These are phyloP conservation scores for Fusarium abutilonis DNA, from an alignment of 2,329 filamentous ascomycete species.

Conservation along the genomic window DNA sequence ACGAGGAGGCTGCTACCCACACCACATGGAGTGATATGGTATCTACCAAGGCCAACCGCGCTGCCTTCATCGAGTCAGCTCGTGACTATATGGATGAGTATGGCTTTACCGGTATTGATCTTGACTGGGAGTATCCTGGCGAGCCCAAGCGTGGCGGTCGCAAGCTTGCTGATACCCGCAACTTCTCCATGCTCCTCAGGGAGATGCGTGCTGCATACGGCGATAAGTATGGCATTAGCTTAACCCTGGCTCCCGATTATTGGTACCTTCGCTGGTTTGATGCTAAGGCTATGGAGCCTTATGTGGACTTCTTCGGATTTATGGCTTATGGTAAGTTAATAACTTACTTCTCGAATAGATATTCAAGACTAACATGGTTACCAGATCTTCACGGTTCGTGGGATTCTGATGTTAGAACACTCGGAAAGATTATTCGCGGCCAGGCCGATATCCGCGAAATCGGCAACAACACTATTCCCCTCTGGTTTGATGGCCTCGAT, in stretches of 20 bases:
- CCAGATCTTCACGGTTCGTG: slow-evolving; percentile 54
- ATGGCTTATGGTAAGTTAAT: slow-evolving; percentile 42
- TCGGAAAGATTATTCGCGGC: slow-evolving; percentile 48
- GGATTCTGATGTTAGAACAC: slow-evolving; percentile 49
- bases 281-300: no score
- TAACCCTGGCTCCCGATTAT: slow-evolving; percentile 39
- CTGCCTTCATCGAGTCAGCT: slow-evolving; percentile 52
- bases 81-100: slow-evolving; percentile 34
- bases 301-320: no score
- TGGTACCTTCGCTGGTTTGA: no score
- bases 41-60: slow-evolving; percentile 39
- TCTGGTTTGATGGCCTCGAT: slow-evolving; percentile 55
- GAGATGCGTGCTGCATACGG: slow-evolving; percentile 49
- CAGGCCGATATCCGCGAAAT: slow-evolving; percentile 58
- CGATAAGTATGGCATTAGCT: slow-evolving; percentile 52
- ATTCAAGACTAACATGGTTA: no score
- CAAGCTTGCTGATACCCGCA: slow-evolving; percentile 48
- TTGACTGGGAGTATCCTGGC: slow-evolving; percentile 61
- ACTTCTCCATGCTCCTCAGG: slow-evolving; percentile 49
- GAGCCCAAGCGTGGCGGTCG: slow-evolving; percentile 50
- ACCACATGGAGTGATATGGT: slow-evolving; percentile 48
- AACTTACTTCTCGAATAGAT: no score
- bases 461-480: slow-evolving; percentile 46
- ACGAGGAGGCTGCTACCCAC: slow-evolving; percentile 42
- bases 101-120: slow-evolving; percentile 52